Conservation (phyloP, 176 grass and related monocot species). For the Alopecurus myosuroides region DNA sequence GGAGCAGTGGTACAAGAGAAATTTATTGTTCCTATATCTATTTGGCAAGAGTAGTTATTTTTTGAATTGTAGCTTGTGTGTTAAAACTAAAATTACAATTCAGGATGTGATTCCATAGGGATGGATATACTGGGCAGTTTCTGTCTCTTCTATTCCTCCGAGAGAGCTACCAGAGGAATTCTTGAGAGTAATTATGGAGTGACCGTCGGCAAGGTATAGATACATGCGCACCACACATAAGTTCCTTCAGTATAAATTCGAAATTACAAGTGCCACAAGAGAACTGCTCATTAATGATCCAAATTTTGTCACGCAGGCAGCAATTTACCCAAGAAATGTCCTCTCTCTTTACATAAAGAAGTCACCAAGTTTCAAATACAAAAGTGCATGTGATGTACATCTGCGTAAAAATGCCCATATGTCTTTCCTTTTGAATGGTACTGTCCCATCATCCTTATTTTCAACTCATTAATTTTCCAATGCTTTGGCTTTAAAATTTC, state of each 20-base stretch:
- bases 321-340: conserved; percentile 97
- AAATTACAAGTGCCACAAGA: not conserved
- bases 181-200: conserved; percentile 61
- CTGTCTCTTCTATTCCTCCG: conserved; percentile 70
- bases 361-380: conserved; percentile 76
- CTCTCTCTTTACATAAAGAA: conserved; percentile 85
- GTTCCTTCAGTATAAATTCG: not conserved
- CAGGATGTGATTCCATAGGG: conserved; percentile 48
- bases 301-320: conserved; percentile 53
- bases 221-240: not conserved
- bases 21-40: conserved; percentile 36
- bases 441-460: not conserved
- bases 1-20: conserved; percentile 86
- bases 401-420: conserved; percentile 92
- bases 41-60: not conserved
- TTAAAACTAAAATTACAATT: not conserved
- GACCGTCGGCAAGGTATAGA: conserved; percentile 56
- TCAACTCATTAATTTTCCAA: not conserved
- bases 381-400: conserved; percentile 97
- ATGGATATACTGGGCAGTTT: conserved; percentile 85
- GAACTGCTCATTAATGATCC: not conserved
- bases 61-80: not conserved
- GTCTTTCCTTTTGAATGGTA: conserved; percentile 94
- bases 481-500: not conserved
- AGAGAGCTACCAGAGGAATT: conserved; percentile 69